Evolutionary conservation across 345 rosid species (phyloP).

Genomic region (Eucalyptus tenuipes): DNA sequence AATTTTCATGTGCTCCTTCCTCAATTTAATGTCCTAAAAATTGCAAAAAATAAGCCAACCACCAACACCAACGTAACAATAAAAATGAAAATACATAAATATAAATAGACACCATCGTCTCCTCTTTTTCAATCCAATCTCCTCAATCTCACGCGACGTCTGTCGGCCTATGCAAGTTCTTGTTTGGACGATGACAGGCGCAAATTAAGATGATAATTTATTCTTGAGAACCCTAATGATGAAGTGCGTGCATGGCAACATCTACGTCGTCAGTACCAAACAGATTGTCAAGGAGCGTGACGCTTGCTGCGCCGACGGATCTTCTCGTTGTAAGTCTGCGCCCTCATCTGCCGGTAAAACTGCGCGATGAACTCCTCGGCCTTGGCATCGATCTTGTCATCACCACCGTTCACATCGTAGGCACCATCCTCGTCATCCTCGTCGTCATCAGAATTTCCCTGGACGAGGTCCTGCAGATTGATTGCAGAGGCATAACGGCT

Average conservation of each 20-base stretch:
- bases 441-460: background rate
- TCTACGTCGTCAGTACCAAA: background rate
- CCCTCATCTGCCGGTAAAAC: constrained; percentile 49
- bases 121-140: background rate
- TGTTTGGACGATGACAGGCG: background rate
- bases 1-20: background rate
- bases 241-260: background rate
- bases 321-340: constrained; percentile 6
- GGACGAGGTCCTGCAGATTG: constrained; percentile 24
- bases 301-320: background rate
- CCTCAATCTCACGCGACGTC: background rate
- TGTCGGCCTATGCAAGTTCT: background rate
- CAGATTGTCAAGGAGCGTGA: background rate
- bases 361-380: constrained; percentile 58
- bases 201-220: background rate
- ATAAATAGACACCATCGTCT: background rate
- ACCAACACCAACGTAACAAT: background rate
- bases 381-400: constrained; percentile 60
- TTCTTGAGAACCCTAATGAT: background rate
- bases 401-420: constrained; percentile 13
- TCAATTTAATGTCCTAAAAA: background rate
- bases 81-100: background rate
- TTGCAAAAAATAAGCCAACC: background rate
- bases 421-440: constrained; percentile 3
- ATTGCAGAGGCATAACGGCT: constrained; percentile 38